These are phyloP conservation scores for Rubia tinctorum DNA, from an alignment of 305 asterid species.

Conservation along the genomic window DNA sequence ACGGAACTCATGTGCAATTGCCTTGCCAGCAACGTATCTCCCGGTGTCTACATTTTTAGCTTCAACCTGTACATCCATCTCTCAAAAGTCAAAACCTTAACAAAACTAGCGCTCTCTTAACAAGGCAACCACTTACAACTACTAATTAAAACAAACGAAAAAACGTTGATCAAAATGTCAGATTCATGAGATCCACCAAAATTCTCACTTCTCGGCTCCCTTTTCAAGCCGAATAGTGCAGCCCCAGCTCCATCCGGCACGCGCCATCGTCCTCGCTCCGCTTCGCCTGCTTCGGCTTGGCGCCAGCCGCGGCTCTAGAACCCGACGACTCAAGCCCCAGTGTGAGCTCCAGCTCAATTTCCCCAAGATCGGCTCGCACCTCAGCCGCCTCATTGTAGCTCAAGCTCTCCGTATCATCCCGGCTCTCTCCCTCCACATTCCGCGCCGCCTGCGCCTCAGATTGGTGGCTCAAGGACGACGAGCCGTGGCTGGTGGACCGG, in stretches of 20 bases:
- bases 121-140: neutral
- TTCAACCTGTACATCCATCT: slow-evolving; percentile 10
- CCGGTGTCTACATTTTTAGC: neutral
- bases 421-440: slow-evolving; percentile 25
- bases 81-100: neutral
- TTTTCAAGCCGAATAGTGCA: slow-evolving; percentile 29
- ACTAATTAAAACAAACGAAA: neutral
- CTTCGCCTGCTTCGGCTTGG: slow-evolving; percentile 23
- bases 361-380: slow-evolving; percentile 28
- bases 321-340: slow-evolving; percentile 50
- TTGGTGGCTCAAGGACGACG: slow-evolving; percentile 69
- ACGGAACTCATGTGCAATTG: neutral
- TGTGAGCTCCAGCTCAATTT: slow-evolving; percentile 56
- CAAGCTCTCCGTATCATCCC: slow-evolving; percentile 36
- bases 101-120: slow-evolving; percentile 1
- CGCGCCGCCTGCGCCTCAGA: slow-evolving; percentile 26
- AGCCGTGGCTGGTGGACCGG: slow-evolving; percentile 58
- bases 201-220: neutral
- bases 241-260: slow-evolving; percentile 50
- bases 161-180: neutral
- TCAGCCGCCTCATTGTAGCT: slow-evolving; percentile 33
- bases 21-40: too few relatives aligned
- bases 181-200: too few relatives aligned
- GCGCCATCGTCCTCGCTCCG: slow-evolving; percentile 20
- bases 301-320: slow-evolving; percentile 8